A percentile compares a stretch with the other conserved stretches of the same genome.
These are phyloP conservation scores for Aspergillus puulaauensis DNA, from an alignment of 2,329 filamentous ascomycete species.

Conservation along the genomic window DNA sequence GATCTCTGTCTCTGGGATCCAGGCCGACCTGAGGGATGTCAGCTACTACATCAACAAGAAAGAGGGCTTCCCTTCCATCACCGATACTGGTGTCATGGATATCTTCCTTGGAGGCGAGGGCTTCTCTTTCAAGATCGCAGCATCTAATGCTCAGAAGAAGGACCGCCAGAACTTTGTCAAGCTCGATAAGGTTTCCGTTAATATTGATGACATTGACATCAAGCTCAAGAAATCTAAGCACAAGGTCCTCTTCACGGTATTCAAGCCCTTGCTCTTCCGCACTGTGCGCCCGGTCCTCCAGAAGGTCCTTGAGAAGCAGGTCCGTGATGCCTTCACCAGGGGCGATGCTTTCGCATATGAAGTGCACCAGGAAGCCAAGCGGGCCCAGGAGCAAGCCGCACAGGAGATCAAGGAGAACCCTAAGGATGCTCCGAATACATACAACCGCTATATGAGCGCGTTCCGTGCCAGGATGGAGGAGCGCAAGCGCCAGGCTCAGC, in stretches of 20 bases:
- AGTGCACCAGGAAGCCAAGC: slow-evolving; percentile 80
- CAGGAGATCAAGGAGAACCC: slow-evolving; percentile 60
- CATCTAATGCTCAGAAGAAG: slow-evolving; percentile 74
- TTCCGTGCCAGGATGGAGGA: slow-evolving; percentile 71
- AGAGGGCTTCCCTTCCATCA: slow-evolving; percentile 84
- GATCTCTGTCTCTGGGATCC: slow-evolving; percentile 82
- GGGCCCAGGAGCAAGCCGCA: slow-evolving; percentile 57
- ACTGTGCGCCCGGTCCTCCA: slow-evolving; percentile 80
- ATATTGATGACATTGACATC: slow-evolving; percentile 77
- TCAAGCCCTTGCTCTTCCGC: slow-evolving; percentile 85
- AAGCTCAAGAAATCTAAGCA: slow-evolving; percentile 94
- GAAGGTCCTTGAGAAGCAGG: slow-evolving; percentile 84
- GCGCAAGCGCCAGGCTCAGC: slow-evolving; percentile 74
- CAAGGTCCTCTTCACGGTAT: slow-evolving; percentile 81
- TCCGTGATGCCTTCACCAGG: slow-evolving; percentile 77
- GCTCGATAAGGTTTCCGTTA: slow-evolving; percentile 82
- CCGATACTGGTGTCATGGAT: slow-evolving; percentile 84
- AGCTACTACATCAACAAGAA: slow-evolving; percentile 96
- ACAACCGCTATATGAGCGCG: slow-evolving; percentile 77
- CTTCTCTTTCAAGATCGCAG: slow-evolving; percentile 86
- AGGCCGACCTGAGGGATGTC: slow-evolving; percentile 88
- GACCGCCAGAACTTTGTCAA: slow-evolving; percentile 89
- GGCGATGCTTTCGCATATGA: slow-evolving; percentile 71
- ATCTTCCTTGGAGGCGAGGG: slow-evolving; percentile 84
- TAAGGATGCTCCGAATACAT: slow-evolving; percentile 76